Percentiles rank a stretch among this genome's conserved stretches.
Conservation (phyloP, 1,284 basidiomycete genomes). For the Malassezia arunalokei region DNA sequence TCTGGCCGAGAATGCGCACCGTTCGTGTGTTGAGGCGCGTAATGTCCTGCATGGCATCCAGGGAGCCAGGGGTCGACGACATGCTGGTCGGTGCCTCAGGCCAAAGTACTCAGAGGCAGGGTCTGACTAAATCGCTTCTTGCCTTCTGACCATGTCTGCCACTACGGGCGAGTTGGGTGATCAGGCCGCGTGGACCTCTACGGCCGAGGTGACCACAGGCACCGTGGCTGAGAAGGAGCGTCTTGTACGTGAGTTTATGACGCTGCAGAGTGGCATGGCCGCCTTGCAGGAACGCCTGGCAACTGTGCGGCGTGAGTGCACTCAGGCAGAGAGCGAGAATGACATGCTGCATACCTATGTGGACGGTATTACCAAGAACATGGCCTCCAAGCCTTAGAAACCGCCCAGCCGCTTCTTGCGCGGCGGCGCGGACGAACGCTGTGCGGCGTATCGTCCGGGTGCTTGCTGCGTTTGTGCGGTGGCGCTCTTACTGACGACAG, state of each 20-base stretch:
- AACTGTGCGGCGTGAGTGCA: conserved; percentile 38
- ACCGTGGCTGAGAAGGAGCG: conserved; percentile 45
- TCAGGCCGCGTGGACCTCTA: conserved; percentile 11
- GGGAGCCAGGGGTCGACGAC: neutral
- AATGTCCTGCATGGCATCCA: conserved; percentile 15
- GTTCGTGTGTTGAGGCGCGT: conserved; percentile 24
- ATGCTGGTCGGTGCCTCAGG: too few relatives aligned
- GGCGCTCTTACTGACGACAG: neutral
- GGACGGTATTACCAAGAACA: conserved; percentile 44
- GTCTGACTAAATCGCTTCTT: conserved; percentile 1
- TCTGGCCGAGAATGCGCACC: conserved; percentile 55
- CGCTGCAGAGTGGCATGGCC: conserved; percentile 31
- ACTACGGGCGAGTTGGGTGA: conserved; percentile 1
- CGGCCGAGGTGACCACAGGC: conserved; percentile 33
- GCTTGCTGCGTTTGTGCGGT: conserved; percentile 8
- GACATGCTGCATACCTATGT: conserved; percentile 45
- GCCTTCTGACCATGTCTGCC: neutral
- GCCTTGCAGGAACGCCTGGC: conserved; percentile 31
- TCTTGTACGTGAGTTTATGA: conserved; percentile 36
- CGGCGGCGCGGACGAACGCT: neutral
- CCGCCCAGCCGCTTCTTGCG: conserved; percentile 13
- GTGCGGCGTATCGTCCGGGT: conserved; percentile 9
- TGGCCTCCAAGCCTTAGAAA: conserved; percentile 30
- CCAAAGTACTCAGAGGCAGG: neutral
- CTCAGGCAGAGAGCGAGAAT: conserved; percentile 41